Percentiles rank a stretch among this genome's conserved stretches.
These are phyloP conservation scores for Dendrocalamus sinicus DNA, from an alignment of 176 grass and related monocot species.

Conservation along the genomic window DNA sequence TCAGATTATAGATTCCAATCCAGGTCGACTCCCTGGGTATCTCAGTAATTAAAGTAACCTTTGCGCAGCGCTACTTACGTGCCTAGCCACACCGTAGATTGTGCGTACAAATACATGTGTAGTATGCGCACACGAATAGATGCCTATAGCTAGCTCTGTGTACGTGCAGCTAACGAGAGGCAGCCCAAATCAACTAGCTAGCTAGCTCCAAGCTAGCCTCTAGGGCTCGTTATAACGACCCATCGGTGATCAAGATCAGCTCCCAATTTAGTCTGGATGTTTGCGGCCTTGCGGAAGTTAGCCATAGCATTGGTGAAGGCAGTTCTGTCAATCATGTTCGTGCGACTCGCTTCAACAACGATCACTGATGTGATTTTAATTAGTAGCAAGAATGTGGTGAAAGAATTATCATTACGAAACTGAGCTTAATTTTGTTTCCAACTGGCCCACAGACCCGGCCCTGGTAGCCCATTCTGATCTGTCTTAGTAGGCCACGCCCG, in stretches of 20 bases:
- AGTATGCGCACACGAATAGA: not conserved
- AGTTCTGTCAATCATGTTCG: not conserved
- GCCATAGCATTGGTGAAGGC: not conserved
- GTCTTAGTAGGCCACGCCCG: too few species aligned
- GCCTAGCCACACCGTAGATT: not conserved
- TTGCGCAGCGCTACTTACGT: not conserved
- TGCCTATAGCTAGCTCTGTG: not conserved
- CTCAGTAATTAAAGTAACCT: not conserved
- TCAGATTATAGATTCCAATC: slow-evolving; percentile 27
- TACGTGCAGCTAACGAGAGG: not conserved
- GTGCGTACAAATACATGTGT: slow-evolving; percentile 11
- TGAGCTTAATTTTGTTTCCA: not conserved
- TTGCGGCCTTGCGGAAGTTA: not conserved
- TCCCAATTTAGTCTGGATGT: not conserved
- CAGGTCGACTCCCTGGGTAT: not conserved
- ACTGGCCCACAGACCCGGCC: too few species aligned
- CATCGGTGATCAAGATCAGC: not conserved
- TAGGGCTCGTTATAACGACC: not conserved
- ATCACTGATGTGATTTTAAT: not conserved
- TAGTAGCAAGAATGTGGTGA: not conserved
- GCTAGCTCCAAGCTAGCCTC: not conserved
- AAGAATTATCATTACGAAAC: not conserved
- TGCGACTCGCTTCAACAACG: not conserved
- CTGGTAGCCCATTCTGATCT: not conserved
- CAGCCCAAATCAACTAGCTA: not conserved